phyloP scores from a whole-genome alignment of 805 yeast species.

The Kodamaea fukazawae region DNA sequence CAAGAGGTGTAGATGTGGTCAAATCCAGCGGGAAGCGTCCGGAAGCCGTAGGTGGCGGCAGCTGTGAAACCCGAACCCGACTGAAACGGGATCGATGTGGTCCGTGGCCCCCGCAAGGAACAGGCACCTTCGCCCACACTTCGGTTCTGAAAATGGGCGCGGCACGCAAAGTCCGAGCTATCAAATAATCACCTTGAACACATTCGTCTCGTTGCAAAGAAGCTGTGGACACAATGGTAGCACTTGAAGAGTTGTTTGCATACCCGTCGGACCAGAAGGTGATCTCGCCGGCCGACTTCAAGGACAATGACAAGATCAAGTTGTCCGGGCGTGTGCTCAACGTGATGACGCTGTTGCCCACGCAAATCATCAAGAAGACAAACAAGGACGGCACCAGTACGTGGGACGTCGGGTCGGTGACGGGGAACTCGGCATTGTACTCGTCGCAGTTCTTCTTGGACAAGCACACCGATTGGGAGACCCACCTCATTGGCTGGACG shows the following conservation, averaged over 20 bases:
- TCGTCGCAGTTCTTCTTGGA: slow-evolving; percentile 67
- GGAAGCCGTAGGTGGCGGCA: too few relatives aligned
- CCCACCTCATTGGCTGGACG: slow-evolving; percentile 90
- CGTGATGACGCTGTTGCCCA: slow-evolving; percentile 67
- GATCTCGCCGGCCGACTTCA: slow-evolving; percentile 30
- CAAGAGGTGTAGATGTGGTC: too few relatives aligned
- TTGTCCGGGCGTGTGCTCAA: slow-evolving; percentile 67
- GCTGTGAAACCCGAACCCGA: too few relatives aligned
- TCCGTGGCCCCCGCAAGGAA: too few relatives aligned
- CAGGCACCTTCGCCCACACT: too few relatives aligned
- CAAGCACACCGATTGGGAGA: slow-evolving; percentile 77
- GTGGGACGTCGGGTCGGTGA: slow-evolving; percentile 61
- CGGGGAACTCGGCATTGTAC: slow-evolving; percentile 84
- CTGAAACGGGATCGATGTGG: too few relatives aligned
- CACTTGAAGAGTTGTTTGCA: slow-evolving; percentile 20
- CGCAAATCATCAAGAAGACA: slow-evolving; percentile 48
- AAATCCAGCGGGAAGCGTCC: too few relatives aligned
- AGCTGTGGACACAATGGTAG: too few relatives aligned
- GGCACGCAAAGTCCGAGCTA: too few relatives aligned
- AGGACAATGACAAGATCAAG: slow-evolving; percentile 26
- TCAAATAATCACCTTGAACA: too few relatives aligned
- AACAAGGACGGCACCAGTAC: slow-evolving; percentile 21
- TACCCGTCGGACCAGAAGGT: slow-evolving; percentile 17
- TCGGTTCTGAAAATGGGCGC: too few relatives aligned
- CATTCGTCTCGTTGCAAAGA: too few relatives aligned